phyloP scores from a whole-genome alignment of 1,284 basidiomycete genomes.

The Flammula alnicola region DNA sequence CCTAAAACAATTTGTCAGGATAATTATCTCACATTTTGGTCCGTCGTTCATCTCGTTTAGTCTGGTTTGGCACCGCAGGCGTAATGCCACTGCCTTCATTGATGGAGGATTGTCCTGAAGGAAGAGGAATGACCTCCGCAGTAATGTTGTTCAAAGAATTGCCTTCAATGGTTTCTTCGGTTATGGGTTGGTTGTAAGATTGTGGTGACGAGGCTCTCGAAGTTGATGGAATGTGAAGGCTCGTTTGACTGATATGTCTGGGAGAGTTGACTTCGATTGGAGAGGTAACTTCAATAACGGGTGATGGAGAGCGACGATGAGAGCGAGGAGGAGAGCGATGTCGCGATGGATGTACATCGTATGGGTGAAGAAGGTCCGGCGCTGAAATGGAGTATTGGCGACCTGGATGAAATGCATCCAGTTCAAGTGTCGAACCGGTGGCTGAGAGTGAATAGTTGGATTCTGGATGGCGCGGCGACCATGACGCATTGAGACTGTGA shows the following conservation, averaged over 20 bases:
- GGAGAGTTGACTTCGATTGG: neutral
- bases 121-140: neutral
- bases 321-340: neutral
- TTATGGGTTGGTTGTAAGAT: too few relatives aligned
- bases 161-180: too few relatives aligned
- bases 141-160: slow-evolving; percentile 2
- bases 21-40: slow-evolving; percentile 15
- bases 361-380: slow-evolving; percentile 1
- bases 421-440: neutral
- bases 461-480: slow-evolving; percentile 1
- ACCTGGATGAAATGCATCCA: slow-evolving; percentile 1
- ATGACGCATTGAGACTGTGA: slow-evolving; percentile 4
- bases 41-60: slow-evolving; percentile 9
- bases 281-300: neutral
- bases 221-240: slow-evolving; percentile 2
- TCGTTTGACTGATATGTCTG: neutral
- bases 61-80: slow-evolving; percentile 15
- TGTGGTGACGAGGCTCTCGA: neutral
- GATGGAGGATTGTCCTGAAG: too few relatives aligned
- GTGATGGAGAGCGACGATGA: neutral
- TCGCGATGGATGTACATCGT: too few relatives aligned
- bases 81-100: slow-evolving; percentile 2
- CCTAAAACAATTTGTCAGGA: neutral
- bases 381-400: slow-evolving; percentile 8
- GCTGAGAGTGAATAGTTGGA: slow-evolving; percentile 2